Base-by-base conservation (phyloP, 805 yeast species). In the Scheffersomyces coipomensis region DNA sequence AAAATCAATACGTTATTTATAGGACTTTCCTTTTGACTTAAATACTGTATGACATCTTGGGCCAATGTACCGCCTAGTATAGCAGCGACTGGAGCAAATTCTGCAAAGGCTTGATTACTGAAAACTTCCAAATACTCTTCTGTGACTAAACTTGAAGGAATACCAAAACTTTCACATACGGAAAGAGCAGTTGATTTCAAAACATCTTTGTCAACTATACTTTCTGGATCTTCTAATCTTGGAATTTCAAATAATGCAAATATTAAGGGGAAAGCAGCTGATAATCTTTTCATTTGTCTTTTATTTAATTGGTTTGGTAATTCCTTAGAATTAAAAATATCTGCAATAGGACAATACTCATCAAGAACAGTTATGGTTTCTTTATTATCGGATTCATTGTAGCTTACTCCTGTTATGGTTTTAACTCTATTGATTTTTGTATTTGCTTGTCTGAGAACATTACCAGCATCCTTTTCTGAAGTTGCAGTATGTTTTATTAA, bases 21-120 rank as follows among this genome's bases (percentile, higher is more conserved):
- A 2, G 97, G 96, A 30, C 81, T 72, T 50, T 87, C 89, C 48
- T 82, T 79, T 48, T 78, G 77, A 31, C 93, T 84, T 37, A 91
- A 61, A 39, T 75, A 79, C 63, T 93, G 93, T 33, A 93, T 85
- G 11, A 88, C 83, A 57, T 90, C 97, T 62, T 93, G 99, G 2
- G 95, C 85, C 18, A 91, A 62, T 1, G 88, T 75, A 1, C 98
- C 99, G 5, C 98, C 99, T 5, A 91, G 49, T 2, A 93, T 77
- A 0, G 98, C 95, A 4, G 93, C 80, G 0, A 83, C 82, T 1
- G 97, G 96, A 9, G 88, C 75, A 48, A 85, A 78, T 53, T 89
- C 95, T 2, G 88, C 61, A 45, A 53, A 67, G 6, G 72, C 73
- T 53, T 84, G 88, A 16, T 53, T 58, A 1, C 73, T 46, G 33